A percentile compares a stretch with the other conserved stretches of the same genome.
Evolutionary conservation across 768 basidiomycete species (phyloP).

Genomic region (Terana coerulea): DNA sequence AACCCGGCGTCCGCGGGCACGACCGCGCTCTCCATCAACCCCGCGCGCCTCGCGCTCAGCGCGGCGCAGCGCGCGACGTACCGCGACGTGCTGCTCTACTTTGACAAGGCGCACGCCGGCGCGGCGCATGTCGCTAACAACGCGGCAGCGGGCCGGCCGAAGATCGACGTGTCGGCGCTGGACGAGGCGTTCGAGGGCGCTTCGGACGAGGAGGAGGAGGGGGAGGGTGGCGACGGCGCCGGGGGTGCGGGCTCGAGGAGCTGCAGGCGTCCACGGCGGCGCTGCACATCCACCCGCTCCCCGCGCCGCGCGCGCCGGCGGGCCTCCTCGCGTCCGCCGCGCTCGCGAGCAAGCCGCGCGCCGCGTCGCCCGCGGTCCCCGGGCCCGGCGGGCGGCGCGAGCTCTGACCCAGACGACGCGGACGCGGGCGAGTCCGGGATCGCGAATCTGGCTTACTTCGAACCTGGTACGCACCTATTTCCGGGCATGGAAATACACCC

Average conservation of each 20-base stretch:
- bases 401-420: conserved; percentile 6
- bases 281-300: conserved; percentile 13
- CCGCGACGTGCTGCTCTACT: conserved; percentile 28
- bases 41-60: conserved; percentile 22
- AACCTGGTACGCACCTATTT: conserved; percentile 19
- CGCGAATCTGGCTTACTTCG: conserved; percentile 19
- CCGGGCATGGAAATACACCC: neutral
- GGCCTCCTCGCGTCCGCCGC: conserved; percentile 14
- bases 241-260: conserved; percentile 18
- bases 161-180: conserved; percentile 28
- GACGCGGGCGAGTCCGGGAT: conserved; percentile 12
- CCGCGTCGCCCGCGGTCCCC: conserved; percentile 8
- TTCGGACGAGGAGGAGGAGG: too few relatives aligned
- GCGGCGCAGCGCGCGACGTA: conserved; percentile 22
- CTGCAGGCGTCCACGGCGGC: conserved; percentile 10
- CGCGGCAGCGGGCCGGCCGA: conserved; percentile 18
- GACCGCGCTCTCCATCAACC: conserved; percentile 28
- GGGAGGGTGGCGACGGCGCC: neutral
- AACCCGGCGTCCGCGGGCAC: conserved; percentile 23
- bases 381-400: conserved; percentile 1
- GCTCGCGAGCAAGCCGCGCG: conserved; percentile 11
- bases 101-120: conserved; percentile 25
- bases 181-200: conserved; percentile 23
- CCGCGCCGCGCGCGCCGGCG: conserved; percentile 18
- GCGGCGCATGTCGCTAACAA: neutral